Evolutionary conservation across 1,139 yeast genomes (phyloP), one percentile per base, ranked within the genome.

Genomic region (Hanseniaspora uvarum): DNA sequence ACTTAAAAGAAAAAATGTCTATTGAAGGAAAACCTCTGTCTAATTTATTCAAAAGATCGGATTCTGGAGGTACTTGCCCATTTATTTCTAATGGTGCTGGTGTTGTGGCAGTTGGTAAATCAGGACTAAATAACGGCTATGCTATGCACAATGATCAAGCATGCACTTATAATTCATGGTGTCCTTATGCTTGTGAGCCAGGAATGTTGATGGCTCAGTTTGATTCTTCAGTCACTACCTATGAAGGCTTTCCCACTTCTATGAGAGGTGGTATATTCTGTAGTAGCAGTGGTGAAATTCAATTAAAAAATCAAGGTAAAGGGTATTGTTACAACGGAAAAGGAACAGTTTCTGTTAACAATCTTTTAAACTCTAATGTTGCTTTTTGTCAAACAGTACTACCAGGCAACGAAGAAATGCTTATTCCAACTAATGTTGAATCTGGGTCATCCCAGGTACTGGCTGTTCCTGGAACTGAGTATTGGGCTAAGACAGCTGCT

Each of bases 381-480:
- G 88, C 95, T 11, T 81, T 87, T 69, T 87, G 96, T 69, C 96
- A 88, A 72, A 87, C 95, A 3, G 95, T 87, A 14, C 74, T 87
- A 57, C 96, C 96, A 23, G 96, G 96, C 58, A 84, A 86, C 67
- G 95, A 87, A 70, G 94, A 87, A 62, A 87, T 87, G 96, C 73
- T 86, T 66, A 86, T 87, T 59, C 96, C 96, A 57, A 86, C 94
- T 30, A 68, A 74, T 55, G 79, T 85, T 51, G 72, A 68, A 26
- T 69, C 75, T 11, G 77, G 79, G 12, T 61, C 70, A 18, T 59
- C 71, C 18, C 68, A 73, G 56, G 73, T 75, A 2, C 71, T 87
- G 58, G 95, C 96, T 30, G 95, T 87, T 52, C 95, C 95, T 19
- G 94, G 86, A 44, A 72, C 87, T 1, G 79, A 77, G 57, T 81